Evolutionary conservation across 495 filamentous ascomycete genomes (phyloP).

Genomic region (Penicillium ucsense): DNA sequence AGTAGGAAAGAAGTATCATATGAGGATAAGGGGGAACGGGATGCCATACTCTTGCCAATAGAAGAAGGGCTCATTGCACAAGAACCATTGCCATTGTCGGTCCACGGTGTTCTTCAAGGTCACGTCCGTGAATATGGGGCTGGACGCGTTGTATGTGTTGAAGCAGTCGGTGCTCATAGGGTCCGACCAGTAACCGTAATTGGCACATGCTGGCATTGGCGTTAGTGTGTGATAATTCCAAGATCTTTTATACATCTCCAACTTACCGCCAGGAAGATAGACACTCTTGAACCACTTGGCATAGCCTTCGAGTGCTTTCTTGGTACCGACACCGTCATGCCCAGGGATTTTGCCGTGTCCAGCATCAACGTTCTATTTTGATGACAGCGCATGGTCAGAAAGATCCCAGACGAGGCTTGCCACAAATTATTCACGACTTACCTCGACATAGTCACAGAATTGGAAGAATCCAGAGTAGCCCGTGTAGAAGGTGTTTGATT

Average conservation of each 20-base stretch:
- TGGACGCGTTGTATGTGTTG: constrained; percentile 47
- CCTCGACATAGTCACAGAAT: constrained; percentile 45
- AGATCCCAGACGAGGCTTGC: neutral
- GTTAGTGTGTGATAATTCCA: neutral
- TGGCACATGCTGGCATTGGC: constrained; percentile 20
- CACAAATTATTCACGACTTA: constrained; percentile 1
- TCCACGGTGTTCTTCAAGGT: constrained; percentile 40
- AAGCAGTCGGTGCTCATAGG: constrained; percentile 42
- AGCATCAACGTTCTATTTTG: constrained; percentile 18
- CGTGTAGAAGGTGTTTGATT: constrained; percentile 38
- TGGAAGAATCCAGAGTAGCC: constrained; percentile 43
- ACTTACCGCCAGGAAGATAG: constrained; percentile 41
- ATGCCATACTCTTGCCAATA: constrained; percentile 46
- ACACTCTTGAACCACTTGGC: constrained; percentile 40
- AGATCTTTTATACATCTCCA: too few relatives aligned
- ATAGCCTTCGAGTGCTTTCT: constrained; percentile 45
- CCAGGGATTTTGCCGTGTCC: constrained; percentile 24
- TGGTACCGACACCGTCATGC: constrained; percentile 41
- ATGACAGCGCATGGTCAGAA: neutral
- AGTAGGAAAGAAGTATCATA: neutral
- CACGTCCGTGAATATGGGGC: constrained; percentile 46
- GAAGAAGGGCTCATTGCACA: constrained; percentile 57
- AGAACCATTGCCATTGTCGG: constrained; percentile 56
- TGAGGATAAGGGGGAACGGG: neutral
- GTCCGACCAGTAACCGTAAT: constrained; percentile 40